Percentiles rank a stretch among this genome's conserved stretches.
These are phyloP conservation scores for Aquilaria malaccensis DNA, from an alignment of 345 rosid genomes.

Conservation along the genomic window DNA sequence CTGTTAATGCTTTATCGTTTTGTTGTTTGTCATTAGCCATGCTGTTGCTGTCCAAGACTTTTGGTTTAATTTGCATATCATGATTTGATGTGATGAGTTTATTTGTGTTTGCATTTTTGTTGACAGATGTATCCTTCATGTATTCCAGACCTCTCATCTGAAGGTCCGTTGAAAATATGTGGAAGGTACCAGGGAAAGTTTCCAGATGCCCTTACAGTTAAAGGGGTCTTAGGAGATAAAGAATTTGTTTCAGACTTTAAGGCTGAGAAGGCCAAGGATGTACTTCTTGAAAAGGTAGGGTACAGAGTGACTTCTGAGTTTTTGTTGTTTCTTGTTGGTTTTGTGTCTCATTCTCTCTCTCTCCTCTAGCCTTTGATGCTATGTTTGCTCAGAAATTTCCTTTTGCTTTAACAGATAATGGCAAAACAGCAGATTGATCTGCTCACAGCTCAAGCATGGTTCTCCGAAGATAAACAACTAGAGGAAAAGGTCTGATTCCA, in stretches of 20 bases:
- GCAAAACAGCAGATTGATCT: conserved; percentile 71
- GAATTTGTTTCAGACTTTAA: conserved; percentile 34
- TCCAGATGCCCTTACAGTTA: conserved; percentile 33
- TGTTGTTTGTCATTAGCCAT: too few relatives aligned
- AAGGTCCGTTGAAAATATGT: conserved; percentile 32
- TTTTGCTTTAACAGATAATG: conserved; percentile 32
- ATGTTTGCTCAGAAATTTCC: background rate
- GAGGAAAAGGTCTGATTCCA: conserved; percentile 57
- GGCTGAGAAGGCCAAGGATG: conserved; percentile 28
- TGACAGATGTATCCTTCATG: conserved; percentile 37
- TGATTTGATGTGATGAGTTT: too few relatives aligned
- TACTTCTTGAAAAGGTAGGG: conserved; percentile 44
- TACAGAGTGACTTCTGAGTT: too few relatives aligned
- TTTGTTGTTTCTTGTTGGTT: too few relatives aligned
- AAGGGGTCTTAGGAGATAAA: conserved; percentile 41
- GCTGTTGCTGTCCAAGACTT: too few relatives aligned
- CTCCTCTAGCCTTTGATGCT: too few relatives aligned
- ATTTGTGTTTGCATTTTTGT: too few relatives aligned
- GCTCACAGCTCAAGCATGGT: conserved; percentile 88
- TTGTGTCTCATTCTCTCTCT: too few relatives aligned
- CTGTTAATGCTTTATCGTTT: too few relatives aligned
- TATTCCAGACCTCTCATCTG: conserved; percentile 54
- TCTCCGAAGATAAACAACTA: conserved; percentile 56
- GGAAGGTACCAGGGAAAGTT: conserved; percentile 50
- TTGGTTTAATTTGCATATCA: too few relatives aligned